phyloP scores from a whole-genome alignment of 2,329 filamentous ascomycete genomes.

The Fusarium concolor region DNA sequence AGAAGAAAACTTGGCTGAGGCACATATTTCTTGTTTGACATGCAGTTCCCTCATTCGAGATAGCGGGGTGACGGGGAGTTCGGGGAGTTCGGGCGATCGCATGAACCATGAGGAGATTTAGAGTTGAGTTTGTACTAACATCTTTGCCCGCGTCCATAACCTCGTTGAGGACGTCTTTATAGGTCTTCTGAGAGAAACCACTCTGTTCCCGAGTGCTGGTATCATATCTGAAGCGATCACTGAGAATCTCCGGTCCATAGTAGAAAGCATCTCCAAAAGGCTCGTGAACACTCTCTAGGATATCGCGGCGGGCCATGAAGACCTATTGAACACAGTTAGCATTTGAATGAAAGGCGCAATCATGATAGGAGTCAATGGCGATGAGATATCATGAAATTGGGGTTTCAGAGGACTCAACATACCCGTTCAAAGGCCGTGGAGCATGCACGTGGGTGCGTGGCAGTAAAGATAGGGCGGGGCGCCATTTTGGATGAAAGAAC shows the following conservation, averaged over 20 bases:
- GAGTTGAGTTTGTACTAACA: conserved; percentile 62
- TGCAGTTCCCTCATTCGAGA: conserved; percentile 20
- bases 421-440: conserved; percentile 98
- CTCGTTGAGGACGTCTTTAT: conserved; percentile 79
- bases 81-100: conserved; percentile 32
- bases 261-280: conserved; percentile 98
- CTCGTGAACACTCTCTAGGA: conserved; percentile 87
- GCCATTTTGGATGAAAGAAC: conserved; percentile 67
- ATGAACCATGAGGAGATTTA: conserved; percentile 21
- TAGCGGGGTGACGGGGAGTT: conserved; percentile 35
- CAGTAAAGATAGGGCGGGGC: conserved; percentile 81
- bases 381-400: not conserved
- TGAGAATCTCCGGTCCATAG: conserved; percentile 90
- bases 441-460: conserved; percentile 93
- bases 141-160: conserved; percentile 79
- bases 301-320: conserved; percentile 93
- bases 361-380: not conserved
- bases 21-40: conserved; percentile 12
- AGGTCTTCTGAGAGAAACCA: conserved; percentile 78
- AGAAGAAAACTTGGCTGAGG: conserved; percentile 8
- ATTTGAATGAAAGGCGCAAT: not conserved
- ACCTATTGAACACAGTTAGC: conserved; percentile 66
- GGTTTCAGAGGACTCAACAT: conserved; percentile 49
- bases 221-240: conserved; percentile 81
- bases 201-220: conserved; percentile 64